Conservation (phyloP, 805 yeast genomes). For the Saccharomycopsis javanensis region DNA sequence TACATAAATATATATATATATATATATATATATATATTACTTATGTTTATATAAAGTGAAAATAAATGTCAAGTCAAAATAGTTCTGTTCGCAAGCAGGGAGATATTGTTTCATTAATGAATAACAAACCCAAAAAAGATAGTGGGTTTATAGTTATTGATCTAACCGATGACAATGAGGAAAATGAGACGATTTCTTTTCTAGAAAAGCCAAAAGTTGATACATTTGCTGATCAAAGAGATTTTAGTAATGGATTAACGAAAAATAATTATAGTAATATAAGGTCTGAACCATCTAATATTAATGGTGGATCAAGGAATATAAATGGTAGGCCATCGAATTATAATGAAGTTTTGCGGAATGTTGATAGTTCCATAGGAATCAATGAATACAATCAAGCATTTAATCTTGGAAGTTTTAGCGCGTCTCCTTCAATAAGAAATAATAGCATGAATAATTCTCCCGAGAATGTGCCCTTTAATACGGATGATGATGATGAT, state of each 20-base stretch:
- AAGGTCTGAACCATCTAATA: not conserved
- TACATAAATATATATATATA: too few relatives aligned
- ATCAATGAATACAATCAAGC: too few relatives aligned
- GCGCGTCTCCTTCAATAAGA: not conserved
- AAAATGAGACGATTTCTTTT: not conserved
- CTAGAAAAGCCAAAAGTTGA: not conserved
- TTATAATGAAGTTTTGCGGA: too few relatives aligned
- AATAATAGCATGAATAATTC: not conserved
- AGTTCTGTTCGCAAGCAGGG: not conserved
- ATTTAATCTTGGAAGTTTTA: not conserved
- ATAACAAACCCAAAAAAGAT: not conserved
- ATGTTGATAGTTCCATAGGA: too few relatives aligned
- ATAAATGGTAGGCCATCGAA: too few relatives aligned
- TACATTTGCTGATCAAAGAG: too few relatives aligned
- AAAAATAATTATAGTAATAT: too few relatives aligned
- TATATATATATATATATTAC: too few relatives aligned
- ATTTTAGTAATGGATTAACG: too few relatives aligned
- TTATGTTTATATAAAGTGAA: too few relatives aligned
- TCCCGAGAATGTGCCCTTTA: not conserved
- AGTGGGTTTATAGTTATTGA: constrained; percentile 3
- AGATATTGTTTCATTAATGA: not conserved
- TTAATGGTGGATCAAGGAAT: too few relatives aligned
- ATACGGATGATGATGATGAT: not conserved
- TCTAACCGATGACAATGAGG: constrained; percentile 11
- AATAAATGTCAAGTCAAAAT: not conserved